Evolutionary conservation across 2,329 filamentous ascomycete genomes (phyloP).

Genomic region (Pestalotiopsis sp.): DNA sequence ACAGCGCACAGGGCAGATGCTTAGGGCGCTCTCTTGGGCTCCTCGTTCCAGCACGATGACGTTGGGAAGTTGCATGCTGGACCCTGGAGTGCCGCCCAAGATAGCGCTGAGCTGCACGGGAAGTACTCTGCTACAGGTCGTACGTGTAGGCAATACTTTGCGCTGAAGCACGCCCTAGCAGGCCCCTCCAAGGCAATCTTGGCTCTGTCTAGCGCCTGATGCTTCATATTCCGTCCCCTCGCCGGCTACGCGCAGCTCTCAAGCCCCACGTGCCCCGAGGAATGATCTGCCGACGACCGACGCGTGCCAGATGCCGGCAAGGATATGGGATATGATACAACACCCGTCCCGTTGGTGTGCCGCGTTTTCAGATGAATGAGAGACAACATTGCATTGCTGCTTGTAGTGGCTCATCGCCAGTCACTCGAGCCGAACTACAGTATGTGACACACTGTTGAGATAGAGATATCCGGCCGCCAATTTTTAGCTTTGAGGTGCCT

Average conservation of each 20-base stretch:
- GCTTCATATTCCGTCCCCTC: background rate
- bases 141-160: background rate
- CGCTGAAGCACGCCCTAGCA: background rate
- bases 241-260: background rate
- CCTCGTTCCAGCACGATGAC: conserved; percentile 9
- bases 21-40: background rate
- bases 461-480: too few species aligned
- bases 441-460: too few species aligned
- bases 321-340: background rate
- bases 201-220: background rate
- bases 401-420: too few species aligned
- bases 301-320: background rate
- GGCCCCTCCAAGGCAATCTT: background rate
- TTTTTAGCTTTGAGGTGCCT: too few species aligned
- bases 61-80: conserved; percentile 7
- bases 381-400: too few species aligned
- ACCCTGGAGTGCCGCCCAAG: background rate
- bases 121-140: background rate
- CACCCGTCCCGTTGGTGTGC: too few species aligned
- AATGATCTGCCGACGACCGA: background rate
- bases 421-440: too few species aligned
- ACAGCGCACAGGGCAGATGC: background rate
- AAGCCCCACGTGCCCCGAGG: background rate
- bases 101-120: background rate
- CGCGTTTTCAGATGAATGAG: too few species aligned